These are phyloP conservation scores for Turritis glabra DNA, from an alignment of 345 rosid species.

Conservation along the genomic window DNA sequence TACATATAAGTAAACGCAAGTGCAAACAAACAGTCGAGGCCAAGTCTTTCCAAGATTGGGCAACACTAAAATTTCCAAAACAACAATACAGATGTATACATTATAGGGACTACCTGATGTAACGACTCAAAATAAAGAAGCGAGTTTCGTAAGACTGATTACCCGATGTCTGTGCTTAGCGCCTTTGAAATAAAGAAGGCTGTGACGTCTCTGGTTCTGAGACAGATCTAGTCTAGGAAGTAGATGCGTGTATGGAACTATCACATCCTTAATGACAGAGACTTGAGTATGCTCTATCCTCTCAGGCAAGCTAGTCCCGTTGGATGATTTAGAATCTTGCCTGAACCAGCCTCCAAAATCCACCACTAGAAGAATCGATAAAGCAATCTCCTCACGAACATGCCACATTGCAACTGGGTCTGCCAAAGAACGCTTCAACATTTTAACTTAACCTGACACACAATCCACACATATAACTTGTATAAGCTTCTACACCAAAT, in stretches of 20 bases:
- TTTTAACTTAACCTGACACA: slow-evolving; percentile 68
- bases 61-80: not conserved
- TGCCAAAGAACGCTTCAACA: slow-evolving; percentile 89
- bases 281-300: slow-evolving; percentile 83
- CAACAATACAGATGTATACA: too few relatives aligned
- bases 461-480: slow-evolving; percentile 50
- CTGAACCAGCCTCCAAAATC: slow-evolving; percentile 97
- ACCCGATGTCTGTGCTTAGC: slow-evolving; percentile 96
- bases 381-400: slow-evolving; percentile 76
- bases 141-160: slow-evolving; percentile 4
- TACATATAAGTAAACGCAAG: not conserved
- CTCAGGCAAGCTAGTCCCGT: slow-evolving; percentile 54
- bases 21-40: not conserved
- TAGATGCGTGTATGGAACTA: slow-evolving; percentile 85
- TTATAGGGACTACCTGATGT: too few relatives aligned
- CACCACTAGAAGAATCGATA: slow-evolving; percentile 84
- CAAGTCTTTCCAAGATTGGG: not conserved
- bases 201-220: slow-evolving; percentile 61
- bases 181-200: slow-evolving; percentile 89
- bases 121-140: not conserved
- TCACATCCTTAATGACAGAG: slow-evolving; percentile 93
- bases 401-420: slow-evolving; percentile 99
- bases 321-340: slow-evolving; percentile 68
- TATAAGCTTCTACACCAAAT: slow-evolving; percentile 49
- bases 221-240: slow-evolving; percentile 69